Evolutionary conservation across 176 grass and related monocot species (phyloP).

Genomic region (Melocanna baccifera): DNA sequence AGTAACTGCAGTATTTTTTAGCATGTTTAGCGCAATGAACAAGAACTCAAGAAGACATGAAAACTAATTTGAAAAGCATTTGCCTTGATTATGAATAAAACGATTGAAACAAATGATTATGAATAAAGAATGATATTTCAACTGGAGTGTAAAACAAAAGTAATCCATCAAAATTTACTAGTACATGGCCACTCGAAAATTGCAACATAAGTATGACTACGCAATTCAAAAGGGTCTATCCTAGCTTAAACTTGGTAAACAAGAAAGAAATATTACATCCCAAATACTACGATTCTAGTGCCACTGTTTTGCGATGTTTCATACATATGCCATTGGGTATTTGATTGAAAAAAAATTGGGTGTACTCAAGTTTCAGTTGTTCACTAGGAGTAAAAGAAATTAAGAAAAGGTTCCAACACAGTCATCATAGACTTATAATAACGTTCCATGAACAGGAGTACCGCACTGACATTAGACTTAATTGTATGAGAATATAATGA

Average conservation of each 20-base stretch:
- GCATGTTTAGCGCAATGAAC: conserved; percentile 3
- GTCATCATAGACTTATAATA: background rate
- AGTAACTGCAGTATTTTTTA: conserved; percentile 56
- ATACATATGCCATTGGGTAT: background rate
- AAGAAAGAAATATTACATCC: background rate
- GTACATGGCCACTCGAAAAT: background rate
- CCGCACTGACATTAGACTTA: background rate
- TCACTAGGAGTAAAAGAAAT: background rate
- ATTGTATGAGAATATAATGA: background rate
- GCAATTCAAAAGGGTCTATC: background rate
- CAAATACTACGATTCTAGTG: background rate
- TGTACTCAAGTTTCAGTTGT: background rate
- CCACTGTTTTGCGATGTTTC: background rate
- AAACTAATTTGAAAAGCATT: background rate
- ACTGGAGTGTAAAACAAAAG: background rate
- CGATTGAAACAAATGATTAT: background rate
- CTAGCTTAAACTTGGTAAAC: background rate
- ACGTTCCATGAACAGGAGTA: background rate
- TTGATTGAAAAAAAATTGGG: background rate
- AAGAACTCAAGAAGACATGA: background rate
- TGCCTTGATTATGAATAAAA: background rate
- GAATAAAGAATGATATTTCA: background rate
- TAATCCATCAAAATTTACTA: background rate
- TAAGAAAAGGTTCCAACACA: background rate
- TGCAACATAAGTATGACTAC: background rate